Base-by-base conservation (phyloP, 305 asterid genomes). In the Solanum hybrid region DNA sequence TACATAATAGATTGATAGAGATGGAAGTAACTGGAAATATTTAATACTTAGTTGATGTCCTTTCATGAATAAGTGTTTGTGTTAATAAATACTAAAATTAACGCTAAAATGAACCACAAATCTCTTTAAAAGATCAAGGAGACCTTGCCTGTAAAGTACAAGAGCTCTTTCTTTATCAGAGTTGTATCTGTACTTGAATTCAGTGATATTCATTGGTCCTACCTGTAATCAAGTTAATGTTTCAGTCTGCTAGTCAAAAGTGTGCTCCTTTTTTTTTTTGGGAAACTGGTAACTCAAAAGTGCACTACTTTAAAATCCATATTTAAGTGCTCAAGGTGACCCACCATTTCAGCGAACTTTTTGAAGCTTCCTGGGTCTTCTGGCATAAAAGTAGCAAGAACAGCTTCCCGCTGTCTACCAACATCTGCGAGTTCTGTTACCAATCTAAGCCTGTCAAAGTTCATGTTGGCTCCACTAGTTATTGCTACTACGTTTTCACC, bases 401-500 rank as follows among this genome's bases (percentile, higher is more conserved):
- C 99, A 86, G 96, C 98, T 92, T 96, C 99, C 77, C 94, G 93
- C 71, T 94, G 97, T 86, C 99, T 93, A 93, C 99, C 99, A 39
- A 96, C 96, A 92, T 96, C 94, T 34, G 98, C 99, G 90, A 95
- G 98, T 89, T 96, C 99, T 89, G 99, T 97, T 73, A 97, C 98
- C 92, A 96, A 89, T 95, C 99, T 94, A 91, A 97, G 92, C 86
- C 99, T 93, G 90, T 97, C 98, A 88, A 97, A 97, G 88, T 96
- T 97, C 99, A 97, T 96, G 94, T 97, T 97, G 75, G 99, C 99
- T 85, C 99, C 99, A 87, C 98, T 96, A 24, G 99, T 94, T 91
- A 97, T 93, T 69, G 98, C 98, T 75, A 97, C 98, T 80, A 97
- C 95, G 91, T 96, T 96, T 91, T 90, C 97, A 87, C 91, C 96